Evolutionary conservation across 2,329 filamentous ascomycete genomes (phyloP), one percentile per base, ranked within the genome.

Genomic region (Stachybotrys chartarum): DNA sequence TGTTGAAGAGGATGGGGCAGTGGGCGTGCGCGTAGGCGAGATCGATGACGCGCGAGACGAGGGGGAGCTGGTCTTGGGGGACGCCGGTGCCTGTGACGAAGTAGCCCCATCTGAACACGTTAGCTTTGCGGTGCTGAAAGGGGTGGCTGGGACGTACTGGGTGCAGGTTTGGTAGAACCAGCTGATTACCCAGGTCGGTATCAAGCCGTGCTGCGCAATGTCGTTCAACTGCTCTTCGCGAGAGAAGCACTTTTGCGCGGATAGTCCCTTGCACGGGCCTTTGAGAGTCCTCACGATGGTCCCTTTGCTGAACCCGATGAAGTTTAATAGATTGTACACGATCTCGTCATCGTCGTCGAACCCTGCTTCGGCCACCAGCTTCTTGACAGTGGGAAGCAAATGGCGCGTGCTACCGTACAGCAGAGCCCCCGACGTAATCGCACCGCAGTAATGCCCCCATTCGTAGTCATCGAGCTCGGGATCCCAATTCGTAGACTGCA

Each of bases 61-160:
- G 70, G 0, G 90, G 86, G 1, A 86, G 78, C 54, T 84, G 78
- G 56, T 81, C 73, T 1, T 73, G 63, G 0, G 90, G 90, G 0
- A 85, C 84, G 30, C 85, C 82, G 5, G 83, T 85, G 51, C 90
- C 90, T 0, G 87, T 90, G 60, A 86, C 81, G 52, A 92, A 82
- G 70, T 83, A 94, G 10, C 90, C 90, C 89, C 88, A 94, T 78
- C 83, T 81, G 14, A 50, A 3, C n/a, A 16, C 7, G 11, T 30
- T 7, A 35, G 30, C 30, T 14, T 24, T 12, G n/a, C 47, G 14
- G 18, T 14, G 8, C n/a, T 12, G 24, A 17, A 11, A 31, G 30
- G 30, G 31, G 14, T 16, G 8, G 4, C 32, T 6, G 2, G 7
- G 7, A 67, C 74, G 66, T 66, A 79, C 72, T 83, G 75, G 6